Base-by-base conservation (phyloP, 169 alveolate species). In the Plasmodium gaboni region DNA sequence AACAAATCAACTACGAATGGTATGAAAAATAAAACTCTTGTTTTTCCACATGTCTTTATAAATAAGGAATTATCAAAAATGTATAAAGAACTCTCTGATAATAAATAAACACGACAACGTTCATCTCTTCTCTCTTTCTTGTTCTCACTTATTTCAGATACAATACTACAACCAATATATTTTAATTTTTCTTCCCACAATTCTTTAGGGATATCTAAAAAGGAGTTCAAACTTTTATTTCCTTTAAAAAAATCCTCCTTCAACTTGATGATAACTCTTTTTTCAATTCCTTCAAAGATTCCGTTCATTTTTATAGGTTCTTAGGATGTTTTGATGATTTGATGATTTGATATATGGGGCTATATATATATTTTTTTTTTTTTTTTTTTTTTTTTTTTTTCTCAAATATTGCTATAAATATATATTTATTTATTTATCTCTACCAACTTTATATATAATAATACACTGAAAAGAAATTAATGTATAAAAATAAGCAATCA, bases 241-340 rank as follows among this genome's bases (percentile, higher is more conserved):
- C 60, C n/a, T 32, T 10, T 17, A 24, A 80, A 80, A 46, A 59
- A 67, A 6, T 42, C 19, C 55, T 80, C 59, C 65, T 46, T 80
- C 42, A 80, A 63, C 28, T 68, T 65, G 24, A 80, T 57, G 2
- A 80, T 26, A 55, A 80, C 57, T 28, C 90, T 67, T 60, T 80
- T 80, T 69, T 80, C 90, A 64, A 80, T 69, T 53, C 90, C 90
- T 61, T 80, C 90, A 38, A 80, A 80, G 17, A 26, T 12, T n/a
- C 28, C 28, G 71, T 26, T 80, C 88, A 76, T 76, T 76, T 60
- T 74, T 32, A 32, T 5, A 32, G 42, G 5, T n/a, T 32, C 8
- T 2, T 32, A 32, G 5, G 42, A 32, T 32, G 5, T 28, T 2
- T 0, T 3, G 42, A 28, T 28, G 4, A 28, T 28, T 28, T 28